phyloP scores from a whole-genome alignment of 129 eudicot genomes.

The Glebionis coronaria region DNA sequence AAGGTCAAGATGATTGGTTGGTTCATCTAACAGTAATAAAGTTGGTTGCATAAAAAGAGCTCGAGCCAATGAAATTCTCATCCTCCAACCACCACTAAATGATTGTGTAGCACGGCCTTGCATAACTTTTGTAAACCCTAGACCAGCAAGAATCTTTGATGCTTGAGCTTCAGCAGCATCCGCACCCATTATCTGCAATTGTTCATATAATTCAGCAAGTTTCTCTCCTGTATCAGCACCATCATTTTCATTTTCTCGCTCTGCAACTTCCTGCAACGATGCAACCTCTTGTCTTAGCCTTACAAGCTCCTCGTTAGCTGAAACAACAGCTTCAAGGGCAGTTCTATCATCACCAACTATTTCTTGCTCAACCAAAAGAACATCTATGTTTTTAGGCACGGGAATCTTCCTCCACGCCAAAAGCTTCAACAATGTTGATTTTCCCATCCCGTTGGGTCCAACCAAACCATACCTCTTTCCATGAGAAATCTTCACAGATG shows the following conservation, averaged over 20 bases:
- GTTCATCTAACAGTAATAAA: conserved; percentile 8
- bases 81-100: conserved; percentile 17
- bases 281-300: conserved; percentile 10
- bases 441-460: conserved; percentile 15
- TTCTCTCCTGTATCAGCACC: conserved; percentile 10
- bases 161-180: conserved; percentile 21
- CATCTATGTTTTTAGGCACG: conserved; percentile 12
- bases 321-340: conserved; percentile 15
- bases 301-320: conserved; percentile 15
- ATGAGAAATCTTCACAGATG: conserved; percentile 12
- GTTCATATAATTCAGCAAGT: conserved; percentile 11
- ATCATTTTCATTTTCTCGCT: neutral
- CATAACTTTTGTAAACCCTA: conserved; percentile 16
- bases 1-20: conserved; percentile 14
- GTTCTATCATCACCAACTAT: conserved; percentile 16
- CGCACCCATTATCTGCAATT: conserved; percentile 11
- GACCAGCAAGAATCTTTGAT: conserved; percentile 18
- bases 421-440: conserved; percentile 16
- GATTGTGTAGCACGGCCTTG: conserved; percentile 13
- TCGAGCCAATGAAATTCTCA: conserved; percentile 18
- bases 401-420: conserved; percentile 19
- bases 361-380: conserved; percentile 15
- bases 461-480: conserved; percentile 20
- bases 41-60: conserved; percentile 16
- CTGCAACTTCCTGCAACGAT: neutral